Percentiles rank a stretch among this genome's conserved stretches.
Conservation (phyloP, 2,329 filamentous ascomycete species). For the Penicillium expansum region DNA sequence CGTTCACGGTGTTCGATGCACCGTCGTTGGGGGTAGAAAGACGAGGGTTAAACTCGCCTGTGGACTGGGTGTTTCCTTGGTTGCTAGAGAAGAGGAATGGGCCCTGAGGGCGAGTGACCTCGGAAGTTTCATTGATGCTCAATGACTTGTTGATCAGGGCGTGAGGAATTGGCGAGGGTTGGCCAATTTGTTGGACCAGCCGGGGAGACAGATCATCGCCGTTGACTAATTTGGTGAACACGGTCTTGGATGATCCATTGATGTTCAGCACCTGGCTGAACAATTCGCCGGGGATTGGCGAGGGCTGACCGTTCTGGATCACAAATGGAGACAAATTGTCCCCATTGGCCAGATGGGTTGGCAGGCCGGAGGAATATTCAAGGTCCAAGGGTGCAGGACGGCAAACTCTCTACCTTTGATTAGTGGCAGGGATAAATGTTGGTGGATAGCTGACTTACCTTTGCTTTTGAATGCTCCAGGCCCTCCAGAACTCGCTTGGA, state of each 20-base stretch:
- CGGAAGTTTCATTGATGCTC: not conserved
- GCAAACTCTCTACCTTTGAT: not conserved
- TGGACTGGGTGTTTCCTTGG: not conserved
- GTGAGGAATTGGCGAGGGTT: not conserved
- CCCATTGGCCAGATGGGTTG: not conserved
- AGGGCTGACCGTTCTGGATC: not conserved
- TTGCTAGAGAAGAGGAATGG: not conserved
- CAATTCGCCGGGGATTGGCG: not conserved
- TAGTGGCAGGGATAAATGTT: not conserved
- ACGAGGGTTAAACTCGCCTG: not conserved
- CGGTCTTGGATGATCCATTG: not conserved
- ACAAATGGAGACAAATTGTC: not conserved
- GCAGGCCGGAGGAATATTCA: not conserved
- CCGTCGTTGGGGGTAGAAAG: not conserved
- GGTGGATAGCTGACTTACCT: not conserved
- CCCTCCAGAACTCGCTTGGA: not conserved
- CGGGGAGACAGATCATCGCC: not conserved
- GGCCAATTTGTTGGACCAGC: not conserved
- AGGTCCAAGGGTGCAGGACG: not conserved
- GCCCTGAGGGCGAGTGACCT: not conserved
- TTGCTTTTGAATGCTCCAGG: not conserved
- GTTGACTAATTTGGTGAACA: not conserved
- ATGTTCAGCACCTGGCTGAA: not conserved
- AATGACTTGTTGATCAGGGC: not conserved
- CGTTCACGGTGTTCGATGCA: not conserved